phyloP scores from a whole-genome alignment of 805 yeast genomes.

The Ascoidea tarda region DNA sequence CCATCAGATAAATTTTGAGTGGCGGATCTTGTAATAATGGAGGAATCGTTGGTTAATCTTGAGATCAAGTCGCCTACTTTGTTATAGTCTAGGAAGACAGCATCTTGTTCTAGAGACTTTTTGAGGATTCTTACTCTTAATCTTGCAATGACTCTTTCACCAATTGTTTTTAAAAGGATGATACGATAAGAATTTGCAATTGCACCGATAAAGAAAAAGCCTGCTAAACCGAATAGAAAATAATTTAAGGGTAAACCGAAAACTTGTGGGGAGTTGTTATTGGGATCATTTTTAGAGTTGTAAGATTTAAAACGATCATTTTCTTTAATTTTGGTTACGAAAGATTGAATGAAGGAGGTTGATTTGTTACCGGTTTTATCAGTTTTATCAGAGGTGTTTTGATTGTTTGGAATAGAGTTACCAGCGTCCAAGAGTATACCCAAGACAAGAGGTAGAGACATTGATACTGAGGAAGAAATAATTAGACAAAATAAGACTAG shows the following conservation, averaged over 20 bases:
- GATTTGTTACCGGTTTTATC: background rate
- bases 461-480: constrained; percentile 63
- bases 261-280: constrained; percentile 12
- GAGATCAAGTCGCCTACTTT: constrained; percentile 89
- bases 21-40: constrained; percentile 71
- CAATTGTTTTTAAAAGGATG: constrained; percentile 60
- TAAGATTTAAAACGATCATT: background rate
- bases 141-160: constrained; percentile 80
- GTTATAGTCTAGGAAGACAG: constrained; percentile 79
- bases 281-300: background rate
- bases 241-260: constrained; percentile 49
- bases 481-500: constrained; percentile 53
- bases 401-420: background rate
- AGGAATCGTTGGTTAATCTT: constrained; percentile 77
- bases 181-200: constrained; percentile 70
- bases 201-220: constrained; percentile 60
- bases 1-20: constrained; percentile 90
- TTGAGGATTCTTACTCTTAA: constrained; percentile 64
- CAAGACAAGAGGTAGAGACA: constrained; percentile 70
- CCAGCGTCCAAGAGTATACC: constrained; percentile 79
- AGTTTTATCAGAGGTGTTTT: background rate
- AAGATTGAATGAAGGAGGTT: background rate
- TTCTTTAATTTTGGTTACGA: no score
- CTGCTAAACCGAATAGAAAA: constrained; percentile 49
- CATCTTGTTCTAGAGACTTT: constrained; percentile 72